phyloP scores from a whole-genome alignment of 2,329 filamentous ascomycete genomes.

The Seiridium unicorne region DNA sequence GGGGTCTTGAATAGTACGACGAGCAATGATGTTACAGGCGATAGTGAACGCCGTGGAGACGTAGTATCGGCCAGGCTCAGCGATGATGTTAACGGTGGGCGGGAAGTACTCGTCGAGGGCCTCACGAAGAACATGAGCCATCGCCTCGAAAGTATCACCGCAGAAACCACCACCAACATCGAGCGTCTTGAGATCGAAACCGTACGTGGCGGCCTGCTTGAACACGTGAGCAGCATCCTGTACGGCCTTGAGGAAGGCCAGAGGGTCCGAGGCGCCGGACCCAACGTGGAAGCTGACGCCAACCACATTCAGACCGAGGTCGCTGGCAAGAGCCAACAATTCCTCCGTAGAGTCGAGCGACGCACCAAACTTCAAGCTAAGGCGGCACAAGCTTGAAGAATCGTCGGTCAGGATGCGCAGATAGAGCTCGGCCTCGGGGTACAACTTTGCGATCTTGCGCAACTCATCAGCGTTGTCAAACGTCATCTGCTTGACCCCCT shows the following conservation, averaged over 20 bases:
- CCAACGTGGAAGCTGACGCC: conserved; percentile 98
- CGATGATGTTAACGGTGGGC: conserved; percentile 77
- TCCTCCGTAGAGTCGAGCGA: conserved; percentile 77
- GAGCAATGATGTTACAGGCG: conserved; percentile 93
- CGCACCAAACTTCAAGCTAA: conserved; percentile 97
- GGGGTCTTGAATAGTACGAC: conserved; percentile 80
- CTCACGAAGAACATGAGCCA: conserved; percentile 75
- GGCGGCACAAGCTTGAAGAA: conserved; percentile 86
- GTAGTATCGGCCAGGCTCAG: conserved; percentile 95
- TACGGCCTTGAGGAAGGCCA: conserved; percentile 87
- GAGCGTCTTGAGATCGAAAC: conserved; percentile 80
- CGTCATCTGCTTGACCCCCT: conserved; percentile 95
- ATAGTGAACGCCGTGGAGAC: conserved; percentile 91
- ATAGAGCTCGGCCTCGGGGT: conserved; percentile 84
- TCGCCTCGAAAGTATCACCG: conserved; percentile 85
- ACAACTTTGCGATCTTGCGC: conserved; percentile 94
- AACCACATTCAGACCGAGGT: conserved; percentile 84
- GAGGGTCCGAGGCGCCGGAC: conserved; percentile 91
- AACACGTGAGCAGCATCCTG: conserved; percentile 87
- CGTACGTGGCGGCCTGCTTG: conserved; percentile 73
- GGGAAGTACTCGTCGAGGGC: conserved; percentile 90
- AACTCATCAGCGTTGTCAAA: conserved; percentile 98
- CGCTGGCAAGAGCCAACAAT: conserved; percentile 76
- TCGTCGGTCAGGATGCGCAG: conserved; percentile 96
- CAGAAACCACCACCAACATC: conserved; percentile 95